These are phyloP conservation scores for Chrysochromulina parva DNA, from an alignment of 78 protist genomes.

Conservation along the genomic window DNA sequence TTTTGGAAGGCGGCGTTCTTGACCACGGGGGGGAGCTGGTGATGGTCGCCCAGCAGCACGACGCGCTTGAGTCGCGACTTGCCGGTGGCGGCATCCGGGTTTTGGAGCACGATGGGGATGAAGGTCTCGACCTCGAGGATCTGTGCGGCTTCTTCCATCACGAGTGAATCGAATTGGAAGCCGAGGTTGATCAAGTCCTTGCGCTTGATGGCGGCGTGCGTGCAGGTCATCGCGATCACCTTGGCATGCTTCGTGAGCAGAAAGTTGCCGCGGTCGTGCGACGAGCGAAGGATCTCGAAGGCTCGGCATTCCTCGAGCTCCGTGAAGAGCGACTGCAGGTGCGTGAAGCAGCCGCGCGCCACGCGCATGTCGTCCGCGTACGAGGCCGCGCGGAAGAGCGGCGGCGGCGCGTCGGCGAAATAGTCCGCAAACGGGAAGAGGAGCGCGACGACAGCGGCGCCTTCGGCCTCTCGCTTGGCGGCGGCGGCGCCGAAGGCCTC, in stretches of 20 bases:
- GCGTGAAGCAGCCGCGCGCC: slow-evolving; percentile 54
- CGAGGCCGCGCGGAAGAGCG: background rate
- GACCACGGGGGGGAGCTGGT: slow-evolving; percentile 96
- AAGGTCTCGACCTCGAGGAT: slow-evolving; percentile 94
- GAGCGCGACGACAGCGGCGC: background rate
- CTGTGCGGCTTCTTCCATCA: slow-evolving; percentile 90
- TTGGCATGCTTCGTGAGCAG: slow-evolving; percentile 83
- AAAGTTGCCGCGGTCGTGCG: slow-evolving; percentile 81
- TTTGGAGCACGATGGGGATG: slow-evolving; percentile 88
- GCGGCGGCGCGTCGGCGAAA: slow-evolving; percentile 39
- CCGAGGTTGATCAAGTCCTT: slow-evolving; percentile 25
- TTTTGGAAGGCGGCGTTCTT: slow-evolving; percentile 81
- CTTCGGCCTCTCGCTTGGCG: background rate
- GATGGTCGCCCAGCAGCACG: slow-evolving; percentile 94
- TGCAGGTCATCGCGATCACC: slow-evolving; percentile 97
- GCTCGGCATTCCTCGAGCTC: slow-evolving; percentile 79
- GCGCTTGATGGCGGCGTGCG: slow-evolving; percentile 92
- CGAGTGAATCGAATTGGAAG: slow-evolving; percentile 87
- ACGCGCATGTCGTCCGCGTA: background rate
- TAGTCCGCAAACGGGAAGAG: slow-evolving; percentile 31
- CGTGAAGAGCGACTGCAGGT: slow-evolving; percentile 68
- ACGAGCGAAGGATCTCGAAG: slow-evolving; percentile 88
- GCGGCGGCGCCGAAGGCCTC: slow-evolving; percentile 21
- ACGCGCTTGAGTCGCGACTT: slow-evolving; percentile 84
- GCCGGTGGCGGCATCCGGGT: slow-evolving; percentile 40